These are phyloP conservation scores for Neofusicoccum ribis DNA, from an alignment of 2,329 filamentous ascomycete species.

Conservation along the genomic window DNA sequence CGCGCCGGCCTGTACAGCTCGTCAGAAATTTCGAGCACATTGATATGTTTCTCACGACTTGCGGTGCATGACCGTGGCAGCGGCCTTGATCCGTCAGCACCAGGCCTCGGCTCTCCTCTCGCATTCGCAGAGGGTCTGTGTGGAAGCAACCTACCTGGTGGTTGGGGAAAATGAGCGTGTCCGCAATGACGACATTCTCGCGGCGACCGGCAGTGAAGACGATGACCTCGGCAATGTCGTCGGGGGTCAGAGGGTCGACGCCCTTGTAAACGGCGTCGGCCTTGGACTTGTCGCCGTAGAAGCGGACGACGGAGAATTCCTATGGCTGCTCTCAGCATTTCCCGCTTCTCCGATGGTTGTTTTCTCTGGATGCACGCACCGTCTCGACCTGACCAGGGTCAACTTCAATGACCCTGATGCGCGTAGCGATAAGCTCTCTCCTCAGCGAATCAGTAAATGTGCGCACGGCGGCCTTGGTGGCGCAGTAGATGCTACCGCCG, in stretches of 20 bases:
- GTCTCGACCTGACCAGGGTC: slow-evolving; percentile 94
- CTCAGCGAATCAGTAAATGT: slow-evolving; percentile 81
- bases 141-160: slow-evolving; percentile 67
- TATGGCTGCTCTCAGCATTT: neutral
- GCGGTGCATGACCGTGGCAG: slow-evolving; percentile 50
- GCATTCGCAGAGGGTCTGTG: slow-evolving; percentile 5
- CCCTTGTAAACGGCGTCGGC: slow-evolving; percentile 83
- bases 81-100: slow-evolving; percentile 30
- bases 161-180: slow-evolving; percentile 82
- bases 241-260: slow-evolving; percentile 79
- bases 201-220: slow-evolving; percentile 81
- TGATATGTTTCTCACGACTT: slow-evolving; percentile 28
- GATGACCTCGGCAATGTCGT: slow-evolving; percentile 87
- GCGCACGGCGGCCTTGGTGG: slow-evolving; percentile 84
- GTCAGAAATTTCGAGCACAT: neutral
- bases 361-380: slow-evolving; percentile 20
- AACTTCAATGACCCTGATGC: slow-evolving; percentile 82
- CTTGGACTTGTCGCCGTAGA: slow-evolving; percentile 84
- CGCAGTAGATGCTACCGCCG: slow-evolving; percentile 89
- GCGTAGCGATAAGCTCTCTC: slow-evolving; percentile 77
- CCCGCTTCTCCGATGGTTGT: neutral
- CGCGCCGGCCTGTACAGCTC: slow-evolving; percentile 28
- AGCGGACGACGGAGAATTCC: slow-evolving; percentile 86
- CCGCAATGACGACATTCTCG: slow-evolving; percentile 89
- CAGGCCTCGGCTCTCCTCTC: slow-evolving; percentile 17